These are phyloP conservation scores for Phellopilus nigrolimitatus DNA, from an alignment of 1,284 basidiomycete species.

Conservation along the genomic window DNA sequence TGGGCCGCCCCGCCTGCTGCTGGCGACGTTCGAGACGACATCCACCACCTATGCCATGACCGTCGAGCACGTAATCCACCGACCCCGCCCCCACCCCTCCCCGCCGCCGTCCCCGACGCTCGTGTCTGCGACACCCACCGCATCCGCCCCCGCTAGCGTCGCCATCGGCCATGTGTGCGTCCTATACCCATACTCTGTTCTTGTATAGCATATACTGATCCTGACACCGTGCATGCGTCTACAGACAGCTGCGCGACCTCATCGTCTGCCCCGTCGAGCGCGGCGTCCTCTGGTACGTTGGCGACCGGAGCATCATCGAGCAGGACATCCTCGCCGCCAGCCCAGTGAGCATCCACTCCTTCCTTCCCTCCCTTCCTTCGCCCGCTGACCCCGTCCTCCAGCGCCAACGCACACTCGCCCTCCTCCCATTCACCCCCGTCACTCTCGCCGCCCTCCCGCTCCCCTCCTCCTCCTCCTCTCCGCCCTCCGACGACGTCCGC, in stretches of 20 bases:
- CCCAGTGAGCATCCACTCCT: conserved; percentile 38
- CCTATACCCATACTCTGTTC: conserved; percentile 7
- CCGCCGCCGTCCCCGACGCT: conserved; percentile 5
- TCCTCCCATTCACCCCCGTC: conserved; percentile 61
- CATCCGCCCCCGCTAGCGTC: conserved; percentile 44
- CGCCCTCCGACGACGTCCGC: conserved; percentile 39
- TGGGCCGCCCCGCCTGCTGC: too few relatives aligned
- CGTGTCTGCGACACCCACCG: conserved; percentile 38
- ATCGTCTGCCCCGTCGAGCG: conserved; percentile 66
- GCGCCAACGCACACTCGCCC: conserved; percentile 47
- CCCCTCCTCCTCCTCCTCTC: conserved; percentile 26
- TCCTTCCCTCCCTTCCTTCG: not conserved
- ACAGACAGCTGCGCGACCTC: conserved; percentile 71
- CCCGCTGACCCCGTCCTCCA: conserved; percentile 25
- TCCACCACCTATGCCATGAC: too few relatives aligned
- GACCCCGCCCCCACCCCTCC: not conserved
- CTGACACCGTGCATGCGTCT: conserved; percentile 6
- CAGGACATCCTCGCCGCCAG: conserved; percentile 52
- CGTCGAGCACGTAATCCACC: too few relatives aligned
- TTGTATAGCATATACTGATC: not conserved
- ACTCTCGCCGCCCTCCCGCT: conserved; percentile 62
- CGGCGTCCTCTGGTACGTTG: conserved; percentile 66
- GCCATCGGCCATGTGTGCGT: conserved; percentile 71
- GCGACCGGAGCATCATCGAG: conserved; percentile 53
- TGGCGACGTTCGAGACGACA: too few relatives aligned